Evolutionary conservation across 75 land plant genomes (phyloP), one percentile per base, ranked within the genome.

Genomic region (Adiantum capillusveneris): DNA sequence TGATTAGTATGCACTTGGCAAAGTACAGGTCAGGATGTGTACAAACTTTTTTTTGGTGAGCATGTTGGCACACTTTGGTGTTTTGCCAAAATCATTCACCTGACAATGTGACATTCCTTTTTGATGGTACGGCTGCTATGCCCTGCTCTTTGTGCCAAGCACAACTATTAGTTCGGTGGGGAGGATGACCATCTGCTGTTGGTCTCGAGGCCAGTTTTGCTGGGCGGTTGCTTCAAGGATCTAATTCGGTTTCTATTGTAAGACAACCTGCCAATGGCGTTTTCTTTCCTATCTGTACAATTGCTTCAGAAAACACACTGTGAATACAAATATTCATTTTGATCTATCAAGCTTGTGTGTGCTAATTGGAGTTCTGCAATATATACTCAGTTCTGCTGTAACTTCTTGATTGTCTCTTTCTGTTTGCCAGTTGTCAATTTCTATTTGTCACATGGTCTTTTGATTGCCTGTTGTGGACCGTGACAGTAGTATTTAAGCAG

Each of bases 261-360:
- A 92, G 98, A 88, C 80, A 85, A 92, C 90, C 82, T 54, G 98
- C 95, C 72, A 70, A 71, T 70, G 83, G 93, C 83, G 80, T 92
- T 85, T 79, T 68, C 45, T 59, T 76, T 61, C 66, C 55, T 34
- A 3, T 46, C 50, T 75, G 83, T 84, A 82, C 80, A 77, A 58
- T 70, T 76, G 67, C 68, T 77, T 52, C 78, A 74, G 72, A 56
- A 69, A 53, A 49, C 81, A 76, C 65, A 62, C 36, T 64, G 52
- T 72, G 37, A 45, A 41, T 43, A 54, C 57, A 31, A 17, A 45
- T 26, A 45, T 21, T 31, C 30, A 41, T 67, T 13, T 63, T 52
- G 44, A 34, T 34, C 37, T n/a, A 34, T 9, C 3, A 29, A 16
- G 18, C 14, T 61, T 22, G 24, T 56, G 25, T 54, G 29, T 13